Conservation (phyloP, 208 protist species). For the Leishmania braziliensis region DNA sequence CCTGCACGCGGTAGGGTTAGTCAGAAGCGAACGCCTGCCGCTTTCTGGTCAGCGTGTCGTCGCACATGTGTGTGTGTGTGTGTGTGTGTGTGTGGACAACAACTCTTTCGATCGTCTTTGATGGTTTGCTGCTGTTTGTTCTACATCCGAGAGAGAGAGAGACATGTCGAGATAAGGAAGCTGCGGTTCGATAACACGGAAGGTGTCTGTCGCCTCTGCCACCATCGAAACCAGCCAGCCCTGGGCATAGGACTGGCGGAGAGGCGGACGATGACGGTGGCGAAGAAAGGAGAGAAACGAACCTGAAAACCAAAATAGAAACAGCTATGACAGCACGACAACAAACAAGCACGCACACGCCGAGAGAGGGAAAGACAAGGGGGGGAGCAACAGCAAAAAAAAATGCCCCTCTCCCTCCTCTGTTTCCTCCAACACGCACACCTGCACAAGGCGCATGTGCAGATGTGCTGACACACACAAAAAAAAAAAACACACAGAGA, state of each 20-base stretch:
- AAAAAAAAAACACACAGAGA: neutral
- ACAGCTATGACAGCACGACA: neutral
- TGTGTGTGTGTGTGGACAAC: too few species aligned
- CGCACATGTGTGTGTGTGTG: neutral
- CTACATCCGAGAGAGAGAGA: neutral
- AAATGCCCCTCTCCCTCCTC: neutral
- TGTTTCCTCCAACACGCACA: neutral
- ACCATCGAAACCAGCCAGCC: neutral
- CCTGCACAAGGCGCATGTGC: neutral
- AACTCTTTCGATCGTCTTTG: neutral
- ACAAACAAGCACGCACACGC: conserved; percentile 1
- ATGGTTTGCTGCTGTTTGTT: neutral
- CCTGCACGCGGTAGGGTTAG: neutral
- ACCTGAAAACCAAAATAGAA: neutral
- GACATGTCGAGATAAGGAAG: neutral
- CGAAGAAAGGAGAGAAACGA: neutral
- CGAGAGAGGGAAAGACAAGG: neutral
- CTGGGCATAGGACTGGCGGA: neutral
- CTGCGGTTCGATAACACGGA: neutral
- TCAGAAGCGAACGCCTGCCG: neutral
- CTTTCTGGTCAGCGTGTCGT: neutral
- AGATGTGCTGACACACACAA: neutral
- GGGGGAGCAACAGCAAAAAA: neutral
- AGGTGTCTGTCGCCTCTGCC: neutral
- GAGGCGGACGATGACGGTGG: neutral